These are phyloP conservation scores for Phytophthora colocasiae DNA, from an alignment of 352 stramenopile species.

Conservation along the genomic window DNA sequence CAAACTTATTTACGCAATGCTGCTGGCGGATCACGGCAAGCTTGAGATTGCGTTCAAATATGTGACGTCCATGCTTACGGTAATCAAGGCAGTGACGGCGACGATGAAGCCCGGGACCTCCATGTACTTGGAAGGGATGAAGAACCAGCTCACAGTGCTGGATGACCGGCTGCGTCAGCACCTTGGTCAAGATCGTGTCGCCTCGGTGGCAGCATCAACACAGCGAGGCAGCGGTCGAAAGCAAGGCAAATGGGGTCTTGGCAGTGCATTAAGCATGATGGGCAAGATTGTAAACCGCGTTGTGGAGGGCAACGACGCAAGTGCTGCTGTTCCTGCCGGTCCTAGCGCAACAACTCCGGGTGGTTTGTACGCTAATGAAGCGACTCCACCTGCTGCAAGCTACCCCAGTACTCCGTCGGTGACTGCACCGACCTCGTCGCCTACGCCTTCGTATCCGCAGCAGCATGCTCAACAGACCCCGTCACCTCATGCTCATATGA, in stretches of 20 bases:
- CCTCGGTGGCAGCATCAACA: constrained; percentile 62
- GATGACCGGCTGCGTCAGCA: constrained; percentile 88
- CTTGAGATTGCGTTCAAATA: constrained; percentile 89
- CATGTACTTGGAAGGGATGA: constrained; percentile 90
- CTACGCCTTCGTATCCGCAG: constrained; percentile 24
- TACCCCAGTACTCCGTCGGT: constrained; percentile 38
- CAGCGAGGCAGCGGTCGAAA: constrained; percentile 52
- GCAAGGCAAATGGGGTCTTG: constrained; percentile 78
- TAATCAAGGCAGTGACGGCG: constrained; percentile 73
- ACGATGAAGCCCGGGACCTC: constrained; percentile 86
- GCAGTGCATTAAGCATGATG: constrained; percentile 86
- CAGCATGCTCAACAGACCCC: constrained; percentile 35
- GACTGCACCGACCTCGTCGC: constrained; percentile 15
- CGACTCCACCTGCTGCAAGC: constrained; percentile 25
- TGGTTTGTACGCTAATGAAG: constrained; percentile 44
- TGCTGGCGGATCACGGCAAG: constrained; percentile 85
- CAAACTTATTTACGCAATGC: constrained; percentile 90
- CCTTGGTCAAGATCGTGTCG: constrained; percentile 78
- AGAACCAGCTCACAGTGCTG: constrained; percentile 87
- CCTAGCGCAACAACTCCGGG: constrained; percentile 21
- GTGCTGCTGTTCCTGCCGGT: constrained; percentile 5
- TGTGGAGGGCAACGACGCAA: constrained; percentile 75
- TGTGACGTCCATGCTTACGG: constrained; percentile 84
- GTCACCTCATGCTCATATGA: constrained; percentile 28
- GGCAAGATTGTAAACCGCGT: constrained; percentile 89